Evolutionary conservation across 768 basidiomycete species (phyloP).

Genomic region (Chlorophyllum brunneum): DNA sequence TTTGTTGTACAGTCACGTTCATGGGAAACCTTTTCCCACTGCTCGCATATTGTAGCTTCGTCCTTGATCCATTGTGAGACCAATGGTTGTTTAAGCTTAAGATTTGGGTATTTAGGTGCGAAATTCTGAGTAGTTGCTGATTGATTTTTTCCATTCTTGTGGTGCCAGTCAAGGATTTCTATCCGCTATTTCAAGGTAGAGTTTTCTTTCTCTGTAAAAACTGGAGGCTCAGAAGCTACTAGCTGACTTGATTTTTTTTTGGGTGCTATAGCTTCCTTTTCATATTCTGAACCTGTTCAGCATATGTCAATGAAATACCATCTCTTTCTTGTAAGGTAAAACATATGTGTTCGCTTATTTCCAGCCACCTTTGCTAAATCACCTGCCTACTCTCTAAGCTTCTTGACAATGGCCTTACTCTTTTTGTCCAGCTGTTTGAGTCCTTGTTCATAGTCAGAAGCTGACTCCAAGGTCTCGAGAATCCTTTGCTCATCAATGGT

Average conservation of each 20-base stretch:
- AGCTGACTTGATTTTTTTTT: neutral
- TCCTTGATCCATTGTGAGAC: slow-evolving; percentile 25
- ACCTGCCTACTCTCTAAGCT: slow-evolving; percentile 8
- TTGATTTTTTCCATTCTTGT: slow-evolving; percentile 3
- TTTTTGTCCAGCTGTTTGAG: neutral
- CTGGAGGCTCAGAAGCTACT: too few relatives aligned
- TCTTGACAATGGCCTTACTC: neutral
- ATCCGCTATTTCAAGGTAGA: neutral
- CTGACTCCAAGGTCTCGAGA: neutral
- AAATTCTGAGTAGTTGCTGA: neutral
- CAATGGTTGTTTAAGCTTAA: slow-evolving; percentile 23
- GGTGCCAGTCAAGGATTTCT: slow-evolving; percentile 3
- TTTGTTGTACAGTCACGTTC: slow-evolving; percentile 11
- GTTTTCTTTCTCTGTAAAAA: neutral
- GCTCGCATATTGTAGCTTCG: slow-evolving; percentile 17
- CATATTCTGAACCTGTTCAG: neutral
- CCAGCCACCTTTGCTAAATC: slow-evolving; percentile 1
- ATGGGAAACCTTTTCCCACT: slow-evolving; percentile 5
- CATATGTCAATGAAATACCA: neutral
- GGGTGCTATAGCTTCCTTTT: neutral
- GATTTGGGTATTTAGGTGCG: slow-evolving; percentile 23
- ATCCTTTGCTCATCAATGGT: slow-evolving; percentile 1
- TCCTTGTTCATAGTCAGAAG: neutral
- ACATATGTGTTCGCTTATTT: slow-evolving; percentile 5
- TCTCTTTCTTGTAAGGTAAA: neutral